Evolutionary conservation across 768 basidiomycete species (phyloP), one percentile per base, ranked within the genome.

Genomic region (Boletus subparvulus): DNA sequence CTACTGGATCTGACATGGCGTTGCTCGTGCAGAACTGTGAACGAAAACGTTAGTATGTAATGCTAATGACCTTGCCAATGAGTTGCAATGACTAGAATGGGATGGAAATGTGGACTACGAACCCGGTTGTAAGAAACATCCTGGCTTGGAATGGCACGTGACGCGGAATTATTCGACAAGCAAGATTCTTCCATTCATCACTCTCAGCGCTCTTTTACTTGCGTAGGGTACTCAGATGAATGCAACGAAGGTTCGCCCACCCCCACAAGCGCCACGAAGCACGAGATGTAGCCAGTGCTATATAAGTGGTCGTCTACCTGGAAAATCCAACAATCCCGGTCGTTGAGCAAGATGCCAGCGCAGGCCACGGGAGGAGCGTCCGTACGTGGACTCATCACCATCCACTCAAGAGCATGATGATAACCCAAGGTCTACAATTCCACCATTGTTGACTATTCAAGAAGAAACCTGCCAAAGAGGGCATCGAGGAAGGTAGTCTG

Each of bases 1-100:
- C 86, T 0, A 92, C 88, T 10, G 88, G 82, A 66, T 92, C 90
- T 8, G 82, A 62, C 85, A 87, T 86, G 58, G 37, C 24, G 42
- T 14, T 36, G 26, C 21, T 36, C 30, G 49, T 35, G 16, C n/a
- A 40, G 19, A 33, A 28, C 17, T 36, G 24, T n/a, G 17, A 35
- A 30, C 4, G 4, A 24, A 14, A 16, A 13, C 14, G 24, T 26
- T 17, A 12, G 19, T 43, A 16, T 24, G 16, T 12, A 17, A 17
- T 9, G 2, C 4, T 26, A 11, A n/a, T 14, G 6, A 3, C 45
- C 54, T 55, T 30, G 54, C n/a, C 13, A 9, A 30, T 4, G 32
- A 17, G 10, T 14, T 3, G 42, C 7, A 8, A 16, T 13, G 3
- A 12, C 33, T 35, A 36, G 35, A 37, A 30, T 53, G 6, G 24